A percentile compares a stretch with the other conserved stretches of the same genome.
phyloP scores from a whole-genome alignment of 306 rosid species.

The Medicago ruthenica region DNA sequence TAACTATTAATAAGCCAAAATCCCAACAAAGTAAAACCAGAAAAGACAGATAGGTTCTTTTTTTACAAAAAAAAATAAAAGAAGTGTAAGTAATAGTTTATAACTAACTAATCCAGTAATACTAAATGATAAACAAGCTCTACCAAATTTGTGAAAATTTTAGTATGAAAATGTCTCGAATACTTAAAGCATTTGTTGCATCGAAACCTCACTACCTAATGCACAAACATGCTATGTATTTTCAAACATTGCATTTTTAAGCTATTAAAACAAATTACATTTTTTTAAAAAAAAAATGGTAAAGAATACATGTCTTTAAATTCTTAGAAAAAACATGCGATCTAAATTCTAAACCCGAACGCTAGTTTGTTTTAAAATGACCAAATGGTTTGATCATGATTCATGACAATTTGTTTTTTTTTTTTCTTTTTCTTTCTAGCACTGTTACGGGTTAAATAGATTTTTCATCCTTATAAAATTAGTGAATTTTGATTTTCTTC shows the following conservation, averaged over 20 bases:
- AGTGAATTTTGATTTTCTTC: too few relatives aligned
- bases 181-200: constrained; percentile 1
- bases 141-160: not conserved
- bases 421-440: not conserved
- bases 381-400: not conserved
- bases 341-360: not conserved
- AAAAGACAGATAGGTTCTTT: too few relatives aligned
- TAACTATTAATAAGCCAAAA: too few relatives aligned
- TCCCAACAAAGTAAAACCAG: too few relatives aligned
- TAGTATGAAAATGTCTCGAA: not conserved
- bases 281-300: not conserved
- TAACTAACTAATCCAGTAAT: too few relatives aligned
- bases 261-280: too few relatives aligned
- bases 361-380: not conserved
- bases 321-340: not conserved
- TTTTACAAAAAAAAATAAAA: too few relatives aligned
- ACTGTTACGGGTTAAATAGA: too few relatives aligned
- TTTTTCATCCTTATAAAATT: too few relatives aligned
- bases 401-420: constrained; percentile 5
- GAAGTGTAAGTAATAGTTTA: too few relatives aligned
- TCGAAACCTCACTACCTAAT: not conserved
- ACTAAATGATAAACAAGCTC: too few relatives aligned
- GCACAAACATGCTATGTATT: not conserved
- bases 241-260: not conserved
- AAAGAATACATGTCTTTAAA: not conserved